Conservation (phyloP, 352 stramenopile genomes). For the Pythium dissotocum region DNA sequence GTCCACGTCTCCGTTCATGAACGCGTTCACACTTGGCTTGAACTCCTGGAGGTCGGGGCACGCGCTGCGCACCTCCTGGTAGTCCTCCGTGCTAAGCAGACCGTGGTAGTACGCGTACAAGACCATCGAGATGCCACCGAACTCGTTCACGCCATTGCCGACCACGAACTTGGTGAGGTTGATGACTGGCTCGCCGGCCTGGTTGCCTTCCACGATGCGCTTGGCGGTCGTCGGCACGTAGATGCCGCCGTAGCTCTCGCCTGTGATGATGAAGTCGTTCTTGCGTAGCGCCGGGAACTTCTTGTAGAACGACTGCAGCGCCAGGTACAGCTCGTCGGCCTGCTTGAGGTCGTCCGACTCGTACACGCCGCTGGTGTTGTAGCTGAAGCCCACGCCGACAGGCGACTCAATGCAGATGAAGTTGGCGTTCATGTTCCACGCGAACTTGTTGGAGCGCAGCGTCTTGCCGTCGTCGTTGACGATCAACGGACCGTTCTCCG, state of each 20-base stretch:
- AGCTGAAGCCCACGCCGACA: conserved; percentile 65
- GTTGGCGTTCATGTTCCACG: conserved; percentile 61
- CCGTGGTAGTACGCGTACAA: conserved; percentile 84
- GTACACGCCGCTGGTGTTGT: conserved; percentile 66
- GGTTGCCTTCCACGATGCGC: conserved; percentile 57
- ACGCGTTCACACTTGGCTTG: conserved; percentile 30
- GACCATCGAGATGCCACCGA: conserved; percentile 51
- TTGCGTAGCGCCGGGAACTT: conserved; percentile 81
- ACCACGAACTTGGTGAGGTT: conserved; percentile 91
- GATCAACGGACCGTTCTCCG: conserved; percentile 71
- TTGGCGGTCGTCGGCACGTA: conserved; percentile 71
- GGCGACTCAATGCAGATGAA: conserved; percentile 67
- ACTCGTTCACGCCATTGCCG: conserved; percentile 71
- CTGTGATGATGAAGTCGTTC: conserved; percentile 84
- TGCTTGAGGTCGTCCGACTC: conserved; percentile 69
- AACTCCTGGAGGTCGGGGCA: conserved; percentile 56
- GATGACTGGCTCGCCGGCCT: conserved; percentile 34
- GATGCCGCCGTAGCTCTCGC: conserved; percentile 78
- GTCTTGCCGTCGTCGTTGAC: conserved; percentile 52
- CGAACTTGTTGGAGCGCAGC: conserved; percentile 48
- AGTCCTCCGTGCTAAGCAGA: conserved; percentile 66
- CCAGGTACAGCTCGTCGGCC: conserved; percentile 72
- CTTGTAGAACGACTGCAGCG: conserved; percentile 82
- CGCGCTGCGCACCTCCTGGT: conserved; percentile 48
- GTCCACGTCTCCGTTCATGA: conserved; percentile 15